These are phyloP conservation scores for Daldinia caldariorum DNA, from an alignment of 495 filamentous ascomycete species.

Conservation along the genomic window DNA sequence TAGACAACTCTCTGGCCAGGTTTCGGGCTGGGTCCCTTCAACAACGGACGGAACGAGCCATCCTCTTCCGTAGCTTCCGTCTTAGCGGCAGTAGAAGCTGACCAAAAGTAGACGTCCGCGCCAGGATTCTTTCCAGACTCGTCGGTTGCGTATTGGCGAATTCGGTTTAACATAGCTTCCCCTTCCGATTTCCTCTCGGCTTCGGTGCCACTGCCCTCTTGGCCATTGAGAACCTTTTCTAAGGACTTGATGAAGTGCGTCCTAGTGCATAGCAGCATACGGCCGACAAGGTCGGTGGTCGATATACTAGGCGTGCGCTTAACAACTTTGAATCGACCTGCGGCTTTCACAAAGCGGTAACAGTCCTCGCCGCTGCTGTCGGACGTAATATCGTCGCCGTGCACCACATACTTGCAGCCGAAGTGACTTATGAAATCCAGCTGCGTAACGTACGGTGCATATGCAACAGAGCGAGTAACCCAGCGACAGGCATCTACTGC, in stretches of 20 bases:
- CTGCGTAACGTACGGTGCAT: constrained; percentile 94
- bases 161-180: constrained; percentile 70
- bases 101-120: constrained; percentile 83
- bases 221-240: constrained; percentile 69
- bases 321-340: constrained; percentile 90
- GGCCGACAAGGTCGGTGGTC: constrained; percentile 94
- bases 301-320: constrained; percentile 96
- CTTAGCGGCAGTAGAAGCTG: constrained; percentile 63
- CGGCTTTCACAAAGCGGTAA: constrained; percentile 94
- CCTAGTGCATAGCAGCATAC: constrained; percentile 94
- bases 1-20: constrained; percentile 89
- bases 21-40: constrained; percentile 71
- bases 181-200: constrained; percentile 71
- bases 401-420: constrained; percentile 90
- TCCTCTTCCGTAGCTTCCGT: constrained; percentile 59
- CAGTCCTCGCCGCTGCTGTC: constrained; percentile 90
- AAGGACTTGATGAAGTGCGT: constrained; percentile 87
- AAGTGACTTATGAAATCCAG: constrained; percentile 94
- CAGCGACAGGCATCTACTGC: constrained; percentile 95
- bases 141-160: constrained; percentile 87
- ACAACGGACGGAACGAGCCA: constrained; percentile 69
- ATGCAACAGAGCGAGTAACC: constrained; percentile 81
- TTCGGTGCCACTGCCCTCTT: constrained; percentile 74
- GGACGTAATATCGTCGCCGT: constrained; percentile 91
- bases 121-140: constrained; percentile 76